Evolutionary conservation across 257 asterid genomes (phyloP).

Genomic region (Scutellaria baicalensis): DNA sequence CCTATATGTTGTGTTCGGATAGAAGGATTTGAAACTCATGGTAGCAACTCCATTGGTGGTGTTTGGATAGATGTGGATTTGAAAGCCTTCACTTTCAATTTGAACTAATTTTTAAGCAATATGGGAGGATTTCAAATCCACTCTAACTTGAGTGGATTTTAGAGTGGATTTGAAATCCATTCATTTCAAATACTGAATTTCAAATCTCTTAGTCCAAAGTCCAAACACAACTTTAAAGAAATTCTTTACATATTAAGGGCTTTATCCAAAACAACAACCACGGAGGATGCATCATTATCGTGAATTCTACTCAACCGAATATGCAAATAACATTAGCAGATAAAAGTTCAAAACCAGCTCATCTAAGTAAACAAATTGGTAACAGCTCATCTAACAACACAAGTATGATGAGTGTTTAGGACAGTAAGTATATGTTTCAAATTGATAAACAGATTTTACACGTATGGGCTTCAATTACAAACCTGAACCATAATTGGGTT

Average conservation of each 20-base stretch:
- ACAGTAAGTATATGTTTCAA: neutral
- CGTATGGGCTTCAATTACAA: conserved; percentile 14
- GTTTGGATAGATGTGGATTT: no score
- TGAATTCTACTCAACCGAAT: neutral
- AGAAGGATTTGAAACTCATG: no score
- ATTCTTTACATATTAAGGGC: neutral
- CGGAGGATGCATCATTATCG: neutral
- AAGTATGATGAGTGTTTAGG: neutral
- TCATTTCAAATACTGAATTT: no score
- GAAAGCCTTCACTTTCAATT: no score
- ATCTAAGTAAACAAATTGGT: neutral
- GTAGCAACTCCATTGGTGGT: no score
- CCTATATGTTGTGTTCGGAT: neutral
- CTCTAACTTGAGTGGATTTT: no score
- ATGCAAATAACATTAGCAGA: neutral
- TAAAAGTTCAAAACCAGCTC: neutral
- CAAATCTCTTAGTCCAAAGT: no score
- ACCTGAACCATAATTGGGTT: conserved; percentile 99
- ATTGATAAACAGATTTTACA: neutral
- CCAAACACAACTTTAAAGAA: neutral
- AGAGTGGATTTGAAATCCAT: no score
- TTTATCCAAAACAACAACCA: neutral
- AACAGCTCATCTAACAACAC: neutral
- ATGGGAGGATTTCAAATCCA: no score
- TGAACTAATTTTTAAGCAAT: no score